These are phyloP conservation scores for Solanum chmielewskii DNA, from an alignment of 257 asterid genomes.

Conservation along the genomic window DNA sequence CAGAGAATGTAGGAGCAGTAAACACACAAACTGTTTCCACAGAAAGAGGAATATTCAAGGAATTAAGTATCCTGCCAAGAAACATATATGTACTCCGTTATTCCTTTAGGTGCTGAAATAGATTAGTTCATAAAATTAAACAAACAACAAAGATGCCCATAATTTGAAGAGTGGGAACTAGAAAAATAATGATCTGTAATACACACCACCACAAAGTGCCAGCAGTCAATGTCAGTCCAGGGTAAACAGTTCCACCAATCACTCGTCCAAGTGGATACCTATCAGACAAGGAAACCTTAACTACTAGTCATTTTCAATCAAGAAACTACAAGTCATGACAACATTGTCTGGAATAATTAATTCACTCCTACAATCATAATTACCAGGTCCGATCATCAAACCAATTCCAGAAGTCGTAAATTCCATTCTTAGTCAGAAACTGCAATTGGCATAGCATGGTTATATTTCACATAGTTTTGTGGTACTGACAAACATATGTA, in stretches of 20 bases:
- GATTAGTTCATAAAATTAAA: background rate
- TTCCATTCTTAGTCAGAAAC: constrained; percentile 84
- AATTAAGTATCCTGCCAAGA: constrained; percentile 69
- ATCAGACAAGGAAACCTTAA: constrained; percentile 2
- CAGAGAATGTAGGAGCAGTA: constrained; percentile 96
- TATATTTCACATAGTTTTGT: constrained; percentile 2
- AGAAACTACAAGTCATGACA: background rate
- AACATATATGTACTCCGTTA: constrained; percentile 1
- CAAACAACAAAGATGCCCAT: background rate
- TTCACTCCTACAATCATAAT: constrained; percentile 4
- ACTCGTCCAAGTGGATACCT: constrained; percentile 99
- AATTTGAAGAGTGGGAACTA: background rate
- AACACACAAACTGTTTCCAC: constrained; percentile 99
- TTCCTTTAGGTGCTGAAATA: background rate
- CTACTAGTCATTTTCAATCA: background rate
- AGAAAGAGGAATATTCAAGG: constrained; percentile 82
- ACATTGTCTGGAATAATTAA: background rate
- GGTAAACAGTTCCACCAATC: constrained; percentile 98
- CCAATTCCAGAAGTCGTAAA: constrained; percentile 99
- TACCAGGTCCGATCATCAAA: constrained; percentile 99
- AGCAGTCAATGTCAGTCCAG: constrained; percentile 95
- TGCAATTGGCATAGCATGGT: constrained; percentile 42
- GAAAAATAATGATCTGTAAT: background rate
- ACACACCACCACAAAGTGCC: constrained; percentile 83
- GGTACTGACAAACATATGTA: background rate